A percentile compares a stretch with the other conserved stretches of the same genome.
phyloP scores from a whole-genome alignment of 1,139 yeast species.

The Ogataea hybrid region DNA sequence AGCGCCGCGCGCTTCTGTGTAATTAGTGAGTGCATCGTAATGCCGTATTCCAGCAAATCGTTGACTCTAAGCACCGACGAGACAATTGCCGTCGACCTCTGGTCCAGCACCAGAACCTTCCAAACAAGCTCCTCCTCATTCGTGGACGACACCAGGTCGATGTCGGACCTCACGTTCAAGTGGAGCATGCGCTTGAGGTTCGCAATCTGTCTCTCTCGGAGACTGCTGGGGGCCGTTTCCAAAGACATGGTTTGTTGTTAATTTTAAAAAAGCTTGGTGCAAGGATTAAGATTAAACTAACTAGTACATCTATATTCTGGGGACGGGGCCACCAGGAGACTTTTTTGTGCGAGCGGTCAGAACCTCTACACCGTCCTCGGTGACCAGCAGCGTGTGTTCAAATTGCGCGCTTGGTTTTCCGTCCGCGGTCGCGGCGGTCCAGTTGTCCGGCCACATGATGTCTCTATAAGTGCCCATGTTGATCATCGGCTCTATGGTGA shows the following conservation, averaged over 20 bases:
- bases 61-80: conserved; percentile 89
- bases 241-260: conserved; percentile 16
- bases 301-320: neutral
- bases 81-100: conserved; percentile 75
- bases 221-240: conserved; percentile 17
- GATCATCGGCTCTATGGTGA: conserved; percentile 98
- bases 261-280: conserved; percentile 6
- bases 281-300: neutral
- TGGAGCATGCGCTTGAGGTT: conserved; percentile 68
- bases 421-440: conserved; percentile 92
- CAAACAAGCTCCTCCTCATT: conserved; percentile 68
- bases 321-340: conserved; percentile 86
- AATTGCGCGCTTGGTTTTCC: conserved; percentile 92
- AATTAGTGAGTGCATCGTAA: conserved; percentile 82
- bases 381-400: conserved; percentile 88
- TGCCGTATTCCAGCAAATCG: conserved; percentile 83
- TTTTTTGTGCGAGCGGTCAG: conserved; percentile 75
- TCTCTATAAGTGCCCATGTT: conserved; percentile 85
- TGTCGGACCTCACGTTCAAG: conserved; percentile 66
- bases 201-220: conserved; percentile 29
- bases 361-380: conserved; percentile 92
- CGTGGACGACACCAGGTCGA: conserved; percentile 46
- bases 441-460: conserved; percentile 93
- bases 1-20: conserved; percentile 69
- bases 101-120: conserved; percentile 90